phyloP scores from a whole-genome alignment of 192 early-diverging fungal species.

The Entomortierella chlamydospora region DNA sequence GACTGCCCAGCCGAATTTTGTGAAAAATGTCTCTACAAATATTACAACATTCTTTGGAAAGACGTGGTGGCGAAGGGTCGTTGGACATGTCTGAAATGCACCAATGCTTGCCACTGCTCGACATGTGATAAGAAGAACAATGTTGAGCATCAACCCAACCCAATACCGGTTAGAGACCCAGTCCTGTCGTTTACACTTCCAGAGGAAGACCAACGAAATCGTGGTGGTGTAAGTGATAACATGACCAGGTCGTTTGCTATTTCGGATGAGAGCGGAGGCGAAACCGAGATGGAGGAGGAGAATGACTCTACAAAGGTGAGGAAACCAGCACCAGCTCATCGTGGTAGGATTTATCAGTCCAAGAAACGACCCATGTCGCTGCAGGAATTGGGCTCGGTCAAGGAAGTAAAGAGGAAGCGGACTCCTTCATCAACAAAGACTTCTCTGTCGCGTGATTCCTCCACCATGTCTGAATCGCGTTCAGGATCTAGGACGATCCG shows the following conservation, averaged over 20 bases:
- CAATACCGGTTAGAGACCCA: background rate
- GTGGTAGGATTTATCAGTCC: background rate
- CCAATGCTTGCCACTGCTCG: conserved; percentile 1
- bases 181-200: conserved; percentile 19
- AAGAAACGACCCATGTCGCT: background rate
- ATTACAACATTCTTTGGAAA: conserved; percentile 15
- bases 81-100: conserved; percentile 31
- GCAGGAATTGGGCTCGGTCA: background rate
- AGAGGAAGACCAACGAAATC: conserved; percentile 28
- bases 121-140: conserved; percentile 1
- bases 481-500: background rate
- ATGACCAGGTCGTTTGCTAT: conserved; percentile 9
- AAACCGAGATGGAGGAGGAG: background rate
- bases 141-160: background rate
- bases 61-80: background rate
- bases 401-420: background rate
- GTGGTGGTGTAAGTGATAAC: conserved; percentile 14
- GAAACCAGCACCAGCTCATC: background rate
- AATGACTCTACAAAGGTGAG: background rate
- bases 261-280: background rate
- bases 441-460: background rate
- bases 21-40: conserved; percentile 23
- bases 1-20: conserved; percentile 8
- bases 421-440: background rate
- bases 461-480: background rate